These are phyloP conservation scores for Cornus kousa DNA, from an alignment of 148 eudicot genomes.

Conservation along the genomic window DNA sequence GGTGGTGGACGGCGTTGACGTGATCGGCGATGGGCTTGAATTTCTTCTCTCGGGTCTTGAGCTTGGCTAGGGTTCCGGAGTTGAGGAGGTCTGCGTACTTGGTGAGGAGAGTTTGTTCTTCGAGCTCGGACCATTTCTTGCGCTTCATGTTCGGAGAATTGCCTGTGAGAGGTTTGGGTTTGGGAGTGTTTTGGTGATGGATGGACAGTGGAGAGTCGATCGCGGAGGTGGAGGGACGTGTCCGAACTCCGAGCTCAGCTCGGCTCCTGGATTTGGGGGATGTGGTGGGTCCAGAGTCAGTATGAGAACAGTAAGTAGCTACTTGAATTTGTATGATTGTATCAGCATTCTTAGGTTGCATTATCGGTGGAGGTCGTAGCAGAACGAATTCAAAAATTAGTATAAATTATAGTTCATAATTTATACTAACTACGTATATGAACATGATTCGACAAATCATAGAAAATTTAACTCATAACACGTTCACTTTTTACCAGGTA, in stretches of 20 bases:
- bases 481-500: no score
- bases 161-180: neutral
- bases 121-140: slow-evolving; percentile 86
- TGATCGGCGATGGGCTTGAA: slow-evolving; percentile 92
- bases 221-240: neutral
- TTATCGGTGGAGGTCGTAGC: no score
- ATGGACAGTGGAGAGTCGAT: no score
- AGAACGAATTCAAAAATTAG: no score
- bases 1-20: slow-evolving; percentile 66
- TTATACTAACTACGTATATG: no score
- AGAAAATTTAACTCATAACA: no score
- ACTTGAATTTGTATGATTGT: no score
- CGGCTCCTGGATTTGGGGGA: neutral
- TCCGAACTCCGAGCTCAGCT: neutral
- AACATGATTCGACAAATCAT: no score
- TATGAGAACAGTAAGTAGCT: no score
- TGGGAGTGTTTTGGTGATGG: no score
- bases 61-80: slow-evolving; percentile 62
- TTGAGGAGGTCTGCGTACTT: slow-evolving; percentile 59
- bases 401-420: no score
- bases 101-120: slow-evolving; percentile 60
- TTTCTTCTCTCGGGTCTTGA: slow-evolving; percentile 82
- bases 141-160: slow-evolving; percentile 56
- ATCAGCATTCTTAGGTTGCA: no score
- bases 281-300: neutral